Evolutionary conservation across 176 grass and related monocot genomes (phyloP).

Genomic region (Thinopyrum elongatum): DNA sequence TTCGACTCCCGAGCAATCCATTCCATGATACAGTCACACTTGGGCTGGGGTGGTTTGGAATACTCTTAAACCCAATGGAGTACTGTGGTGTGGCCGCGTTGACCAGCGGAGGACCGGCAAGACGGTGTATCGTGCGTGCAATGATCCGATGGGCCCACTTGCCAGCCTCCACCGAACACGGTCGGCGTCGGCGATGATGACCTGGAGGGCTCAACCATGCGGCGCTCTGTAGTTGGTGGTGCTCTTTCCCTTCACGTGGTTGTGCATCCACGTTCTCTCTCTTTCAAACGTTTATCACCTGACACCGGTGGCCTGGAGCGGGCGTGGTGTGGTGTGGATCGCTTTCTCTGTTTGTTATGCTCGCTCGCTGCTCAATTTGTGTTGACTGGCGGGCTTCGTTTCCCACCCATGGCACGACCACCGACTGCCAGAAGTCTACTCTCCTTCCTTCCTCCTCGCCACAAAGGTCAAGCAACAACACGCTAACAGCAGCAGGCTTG

Average conservation of each 20-base stretch:
- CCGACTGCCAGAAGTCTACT: not conserved
- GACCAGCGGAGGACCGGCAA: not conserved
- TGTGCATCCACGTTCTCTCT: not conserved
- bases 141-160: not conserved
- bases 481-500: not conserved
- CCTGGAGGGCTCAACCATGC: not conserved
- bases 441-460: not conserved
- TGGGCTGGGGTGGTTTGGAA: not conserved
- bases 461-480: not conserved
- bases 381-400: not conserved
- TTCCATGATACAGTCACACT: not conserved
- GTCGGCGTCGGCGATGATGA: conserved; percentile 2
- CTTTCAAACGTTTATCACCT: not conserved
- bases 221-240: not conserved
- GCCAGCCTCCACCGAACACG: not conserved
- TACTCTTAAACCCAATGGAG: not conserved
- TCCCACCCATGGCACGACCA: conserved; percentile 7
- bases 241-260: not conserved
- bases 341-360: not conserved
- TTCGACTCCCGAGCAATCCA: not conserved
- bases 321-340: not conserved
- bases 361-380: not conserved
- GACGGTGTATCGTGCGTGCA: not conserved
- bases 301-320: not conserved
- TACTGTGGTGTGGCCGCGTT: not conserved